Percentiles rank a stretch among this genome's conserved stretches.
Conservation (phyloP, 2,329 filamentous ascomycete species). For the Bimuria novae-zelandiae region DNA sequence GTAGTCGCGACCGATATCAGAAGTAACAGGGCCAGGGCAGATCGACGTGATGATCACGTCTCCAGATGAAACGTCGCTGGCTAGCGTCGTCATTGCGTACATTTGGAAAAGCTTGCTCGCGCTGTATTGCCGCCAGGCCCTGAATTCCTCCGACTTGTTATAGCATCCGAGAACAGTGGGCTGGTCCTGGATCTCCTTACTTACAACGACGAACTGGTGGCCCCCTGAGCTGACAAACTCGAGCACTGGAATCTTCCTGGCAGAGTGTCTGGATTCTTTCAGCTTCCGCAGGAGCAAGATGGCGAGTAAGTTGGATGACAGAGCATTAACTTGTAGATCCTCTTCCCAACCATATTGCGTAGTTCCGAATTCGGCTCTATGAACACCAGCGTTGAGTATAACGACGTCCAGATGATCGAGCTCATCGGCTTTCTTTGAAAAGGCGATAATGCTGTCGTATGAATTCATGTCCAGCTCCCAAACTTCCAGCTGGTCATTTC, state of each 20-base stretch:
- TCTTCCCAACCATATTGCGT: constrained; percentile 46
- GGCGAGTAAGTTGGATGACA: constrained; percentile 61
- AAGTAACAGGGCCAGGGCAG: constrained; percentile 39
- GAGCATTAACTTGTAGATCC: constrained; percentile 61
- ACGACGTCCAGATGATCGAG: constrained; percentile 45
- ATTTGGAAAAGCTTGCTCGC: constrained; percentile 44
- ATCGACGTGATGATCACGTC: constrained; percentile 45
- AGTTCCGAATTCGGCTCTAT: constrained; percentile 25
- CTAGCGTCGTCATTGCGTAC: constrained; percentile 37
- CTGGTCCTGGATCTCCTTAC: constrained; percentile 22
- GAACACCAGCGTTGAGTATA: constrained; percentile 48
- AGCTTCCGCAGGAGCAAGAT: constrained; percentile 54
- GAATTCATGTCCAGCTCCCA: constrained; percentile 46
- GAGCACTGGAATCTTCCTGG: constrained; percentile 32
- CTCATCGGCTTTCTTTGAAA: constrained; percentile 32
- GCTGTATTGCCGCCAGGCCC: constrained; percentile 31
- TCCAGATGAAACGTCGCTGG: constrained; percentile 28
- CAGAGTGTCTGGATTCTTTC: constrained; percentile 28
- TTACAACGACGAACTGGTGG: constrained; percentile 32
- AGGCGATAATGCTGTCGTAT: constrained; percentile 39
- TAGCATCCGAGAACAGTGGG: constrained; percentile 35
- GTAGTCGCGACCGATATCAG: constrained; percentile 38
- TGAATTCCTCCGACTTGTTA: constrained; percentile 36
- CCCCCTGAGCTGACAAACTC: constrained; percentile 42
- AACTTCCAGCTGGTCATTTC: constrained; percentile 38